Conservation (phyloP, 164 flowering plant species). For the Vitis cinerea region DNA sequence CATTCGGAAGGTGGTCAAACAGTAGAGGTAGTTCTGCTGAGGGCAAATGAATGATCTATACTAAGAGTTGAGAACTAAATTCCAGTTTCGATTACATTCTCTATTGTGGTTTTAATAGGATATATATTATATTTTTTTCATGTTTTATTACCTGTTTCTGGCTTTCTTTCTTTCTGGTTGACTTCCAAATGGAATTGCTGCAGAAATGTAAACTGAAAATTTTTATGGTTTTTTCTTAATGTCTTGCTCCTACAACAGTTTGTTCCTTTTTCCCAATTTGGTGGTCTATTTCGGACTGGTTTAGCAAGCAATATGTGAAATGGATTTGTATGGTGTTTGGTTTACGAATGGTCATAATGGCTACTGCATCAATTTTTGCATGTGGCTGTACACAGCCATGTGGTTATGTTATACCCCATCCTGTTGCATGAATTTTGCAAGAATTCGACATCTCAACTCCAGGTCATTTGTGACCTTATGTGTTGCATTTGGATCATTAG, state of each 20-base stretch:
- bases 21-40: slow-evolving; percentile 21
- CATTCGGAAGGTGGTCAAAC: slow-evolving; percentile 51
- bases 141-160: background rate
- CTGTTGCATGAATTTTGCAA: background rate
- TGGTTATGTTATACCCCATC: background rate
- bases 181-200: background rate
- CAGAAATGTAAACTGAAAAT: background rate
- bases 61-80: background rate
- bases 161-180: background rate
- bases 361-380: background rate
- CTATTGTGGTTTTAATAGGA: too few species aligned
- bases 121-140: background rate
- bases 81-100: too few species aligned
- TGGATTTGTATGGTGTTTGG: background rate
- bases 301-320: too few species aligned
- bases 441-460: background rate
- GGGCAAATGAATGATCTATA: slow-evolving; percentile 17
- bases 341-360: background rate
- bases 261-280: background rate
- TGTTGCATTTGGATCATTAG: background rate
- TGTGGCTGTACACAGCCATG: background rate
- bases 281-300: too few species aligned
- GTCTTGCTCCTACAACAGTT: background rate
- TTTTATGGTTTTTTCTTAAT: background rate
- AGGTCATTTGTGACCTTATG: background rate